A percentile compares a stretch with the other conserved stretches of the same genome.
Evolutionary conservation across 228 moss, liverwort and hornwort species (phyloP).

Genomic region (Sphagnum magellanicum): DNA sequence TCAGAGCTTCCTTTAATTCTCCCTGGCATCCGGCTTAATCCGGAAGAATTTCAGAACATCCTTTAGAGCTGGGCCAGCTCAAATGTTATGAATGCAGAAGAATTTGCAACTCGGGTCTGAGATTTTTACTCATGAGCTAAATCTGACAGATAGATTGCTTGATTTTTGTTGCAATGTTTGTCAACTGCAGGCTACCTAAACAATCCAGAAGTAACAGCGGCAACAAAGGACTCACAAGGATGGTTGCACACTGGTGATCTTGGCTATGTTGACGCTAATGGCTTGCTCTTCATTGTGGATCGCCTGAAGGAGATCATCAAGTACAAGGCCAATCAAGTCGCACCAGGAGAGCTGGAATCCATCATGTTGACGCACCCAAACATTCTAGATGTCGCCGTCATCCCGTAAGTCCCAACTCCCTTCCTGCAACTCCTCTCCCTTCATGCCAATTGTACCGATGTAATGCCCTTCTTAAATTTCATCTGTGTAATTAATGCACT

Average conservation of each 20-base stretch:
- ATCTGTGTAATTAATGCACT: no score
- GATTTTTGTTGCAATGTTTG: neutral
- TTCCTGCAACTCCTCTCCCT: no score
- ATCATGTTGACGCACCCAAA: conserved; percentile 22
- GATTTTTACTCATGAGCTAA: no score
- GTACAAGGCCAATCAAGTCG: conserved; percentile 19
- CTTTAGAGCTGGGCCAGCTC: no score
- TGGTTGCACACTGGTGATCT: conserved; percentile 16
- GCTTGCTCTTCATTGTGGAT: conserved; percentile 14
- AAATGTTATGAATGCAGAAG: no score
- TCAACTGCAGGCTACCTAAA: conserved; percentile 7
- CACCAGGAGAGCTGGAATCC: conserved; percentile 38
- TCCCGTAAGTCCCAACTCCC: conserved; percentile 1
- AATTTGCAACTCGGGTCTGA: no score
- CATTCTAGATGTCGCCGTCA: conserved; percentile 31
- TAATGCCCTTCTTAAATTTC: no score
- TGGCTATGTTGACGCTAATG: conserved; percentile 6
- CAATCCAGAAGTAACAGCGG: conserved; percentile 6
- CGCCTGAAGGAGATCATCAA: conserved; percentile 15
- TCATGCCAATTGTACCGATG: no score
- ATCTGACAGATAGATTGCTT: no score
- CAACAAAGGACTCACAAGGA: conserved; percentile 2
- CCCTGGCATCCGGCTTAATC: no score
- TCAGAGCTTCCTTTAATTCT: no score
- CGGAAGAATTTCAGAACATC: no score